Base-by-base conservation (phyloP, 202 grass and related monocot species). In the Carex sylvatica region DNA sequence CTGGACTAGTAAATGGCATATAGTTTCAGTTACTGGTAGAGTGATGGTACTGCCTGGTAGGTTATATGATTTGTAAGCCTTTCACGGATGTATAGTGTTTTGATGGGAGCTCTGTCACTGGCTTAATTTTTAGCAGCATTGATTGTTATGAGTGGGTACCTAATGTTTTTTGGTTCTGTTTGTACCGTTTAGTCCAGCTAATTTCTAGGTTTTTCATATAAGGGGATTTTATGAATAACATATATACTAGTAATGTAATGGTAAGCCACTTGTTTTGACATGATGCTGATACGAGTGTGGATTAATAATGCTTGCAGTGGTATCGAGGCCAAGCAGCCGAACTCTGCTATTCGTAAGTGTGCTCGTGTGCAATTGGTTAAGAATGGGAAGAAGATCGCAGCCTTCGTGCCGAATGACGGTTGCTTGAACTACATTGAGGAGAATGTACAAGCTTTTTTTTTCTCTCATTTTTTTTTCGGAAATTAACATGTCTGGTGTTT, bases 331-430 rank as follows among this genome's bases (percentile, higher is more conserved):
- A 91, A 94, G 86, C 89, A 97, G 76, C 89, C 89, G 1, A 94
- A 92, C 76, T 94, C 91, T 93, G 91, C 91, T 75, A 94, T 97
- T 56, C 85, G 89, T 31, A 97, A 97, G 84, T 97, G 89, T 61
- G 94, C 94, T 70, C 84, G 94, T 84, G 94, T 92, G 63, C 91
- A 94, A 75, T 80, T 94, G 62, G 91, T 92, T 46, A 93, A 94
- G 87, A 97, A 97, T 0, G 94, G 93, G 2, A 96, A 96, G 87
- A 96, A 96, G 87, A 96, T 96, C 72, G 88, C 88, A 63, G 91
- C 90, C 65, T 93, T 97, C 15, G 91, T 97, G 63, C 91, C 91
- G 0, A 97, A 97, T 26, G 94, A 97, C 77, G 94, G 94, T 87
- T 97, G 91, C 80, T 62, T 97, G 30, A 93, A 97, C 86, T 93